phyloP scores from a whole-genome alignment of 495 filamentous ascomycete genomes.

The Xeromyces bisporus region DNA sequence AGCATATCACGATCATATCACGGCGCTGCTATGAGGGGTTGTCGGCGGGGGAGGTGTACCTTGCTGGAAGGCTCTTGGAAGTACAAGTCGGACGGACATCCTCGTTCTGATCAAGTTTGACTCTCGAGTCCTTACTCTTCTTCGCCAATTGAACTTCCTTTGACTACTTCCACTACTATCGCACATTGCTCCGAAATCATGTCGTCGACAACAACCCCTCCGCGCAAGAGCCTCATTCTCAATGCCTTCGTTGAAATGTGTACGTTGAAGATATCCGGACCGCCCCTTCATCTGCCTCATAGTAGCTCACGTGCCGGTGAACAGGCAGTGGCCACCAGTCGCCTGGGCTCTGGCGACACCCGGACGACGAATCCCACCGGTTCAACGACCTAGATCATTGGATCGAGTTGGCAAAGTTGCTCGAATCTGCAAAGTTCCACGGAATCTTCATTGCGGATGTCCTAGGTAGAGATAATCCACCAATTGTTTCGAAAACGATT shows the following conservation, averaged over 20 bases:
- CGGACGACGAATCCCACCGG: constrained; percentile 32
- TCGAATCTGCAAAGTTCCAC: constrained; percentile 35
- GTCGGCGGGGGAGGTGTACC: too few species aligned
- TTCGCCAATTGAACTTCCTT: not conserved
- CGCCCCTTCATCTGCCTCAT: not conserved
- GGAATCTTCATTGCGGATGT: constrained; percentile 42
- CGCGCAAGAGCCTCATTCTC: constrained; percentile 35
- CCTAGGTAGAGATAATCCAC: too few species aligned
- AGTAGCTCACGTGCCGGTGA: not conserved
- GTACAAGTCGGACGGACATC: not conserved
- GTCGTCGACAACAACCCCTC: constrained; percentile 3
- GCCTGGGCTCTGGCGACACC: constrained; percentile 36
- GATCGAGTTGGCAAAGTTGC: constrained; percentile 30
- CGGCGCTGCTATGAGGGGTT: too few species aligned
- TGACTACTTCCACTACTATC: not conserved
- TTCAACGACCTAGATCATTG: constrained; percentile 39
- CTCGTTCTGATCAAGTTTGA: not conserved
- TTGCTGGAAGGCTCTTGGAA: not conserved
- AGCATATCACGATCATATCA: too few species aligned
- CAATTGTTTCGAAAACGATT: too few species aligned
- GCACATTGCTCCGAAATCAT: not conserved
- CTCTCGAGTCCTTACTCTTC: too few species aligned
- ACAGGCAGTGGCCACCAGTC: constrained; percentile 36
- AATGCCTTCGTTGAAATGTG: constrained; percentile 45
- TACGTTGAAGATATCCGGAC: too few species aligned